Percentiles rank a stretch among this genome's conserved stretches.
These are phyloP conservation scores for Phoma sp. DNA, from an alignment of 2,329 filamentous ascomycete genomes.

Conservation along the genomic window DNA sequence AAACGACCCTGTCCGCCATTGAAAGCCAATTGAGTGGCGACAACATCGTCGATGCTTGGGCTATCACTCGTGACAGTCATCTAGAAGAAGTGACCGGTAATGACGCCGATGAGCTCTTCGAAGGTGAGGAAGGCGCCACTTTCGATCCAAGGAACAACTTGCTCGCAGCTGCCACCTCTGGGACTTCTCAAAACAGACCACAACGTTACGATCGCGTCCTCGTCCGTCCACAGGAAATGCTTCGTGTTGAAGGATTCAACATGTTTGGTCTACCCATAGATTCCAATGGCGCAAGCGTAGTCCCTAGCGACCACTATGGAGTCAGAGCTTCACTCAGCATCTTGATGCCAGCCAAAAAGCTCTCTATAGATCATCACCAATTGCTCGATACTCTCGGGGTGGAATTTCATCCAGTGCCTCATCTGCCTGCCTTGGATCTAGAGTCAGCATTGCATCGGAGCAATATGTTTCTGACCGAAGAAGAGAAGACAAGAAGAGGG, in stretches of 20 bases:
- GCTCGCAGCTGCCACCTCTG: slow-evolving; percentile 60
- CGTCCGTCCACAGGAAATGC: slow-evolving; percentile 51
- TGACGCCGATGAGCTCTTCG: slow-evolving; percentile 48
- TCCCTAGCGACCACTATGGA: slow-evolving; percentile 61
- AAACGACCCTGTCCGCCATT: slow-evolving; percentile 52
- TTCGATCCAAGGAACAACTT: slow-evolving; percentile 66
- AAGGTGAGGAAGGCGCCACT: slow-evolving; percentile 69
- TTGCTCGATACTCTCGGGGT: slow-evolving; percentile 17
- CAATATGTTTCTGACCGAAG: slow-evolving; percentile 54
- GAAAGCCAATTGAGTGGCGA: slow-evolving; percentile 55
- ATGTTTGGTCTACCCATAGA: slow-evolving; percentile 60
- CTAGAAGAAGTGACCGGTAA: slow-evolving; percentile 47
- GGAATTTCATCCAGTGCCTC: slow-evolving; percentile 16
- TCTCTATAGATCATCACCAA: slow-evolving; percentile 1
- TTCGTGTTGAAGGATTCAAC: slow-evolving; percentile 58
- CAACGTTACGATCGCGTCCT: slow-evolving; percentile 71
- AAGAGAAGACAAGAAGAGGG: slow-evolving; percentile 52
- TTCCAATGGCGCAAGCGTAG: slow-evolving; percentile 18
- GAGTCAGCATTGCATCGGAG: slow-evolving; percentile 20
- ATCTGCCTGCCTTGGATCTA: slow-evolving; percentile 21
- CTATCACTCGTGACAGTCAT: slow-evolving; percentile 52
- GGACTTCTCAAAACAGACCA: slow-evolving; percentile 64
- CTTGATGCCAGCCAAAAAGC: slow-evolving; percentile 26
- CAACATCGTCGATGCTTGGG: slow-evolving; percentile 62
- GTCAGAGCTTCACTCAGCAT: slow-evolving; percentile 47